Evolutionary conservation across 208 protist genomes (phyloP), one percentile per base, ranked within the genome.

Genomic region (Trypanosoma melophagium): DNA sequence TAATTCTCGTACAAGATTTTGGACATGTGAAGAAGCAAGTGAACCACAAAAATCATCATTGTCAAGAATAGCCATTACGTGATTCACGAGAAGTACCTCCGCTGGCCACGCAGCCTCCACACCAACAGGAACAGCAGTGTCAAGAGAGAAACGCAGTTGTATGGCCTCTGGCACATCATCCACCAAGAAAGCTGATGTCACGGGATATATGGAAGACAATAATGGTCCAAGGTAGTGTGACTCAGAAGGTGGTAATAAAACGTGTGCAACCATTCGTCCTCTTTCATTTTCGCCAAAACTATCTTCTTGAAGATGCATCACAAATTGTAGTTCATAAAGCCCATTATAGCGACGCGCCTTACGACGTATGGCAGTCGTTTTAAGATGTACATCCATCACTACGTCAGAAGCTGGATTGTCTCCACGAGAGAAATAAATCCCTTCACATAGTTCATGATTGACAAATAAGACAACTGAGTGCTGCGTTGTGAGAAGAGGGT

Each of bases 81-180:
- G 81, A 65, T 91, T 79, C 53, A 80, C 86, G 64, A 94, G 71
- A 42, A 91, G 75, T 66, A 90, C 76, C 66, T 89, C 85, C 7
- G 71, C 73, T 57, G 81, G 81, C 54, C 53, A 76, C 1, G 84
- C 84, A 1, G 84, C 31, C 5, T 52, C 40, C 19, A 70, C 16
- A 55, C 60, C 52, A 13, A 24, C 9, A 22, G 64, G 60, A 8
- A 81, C 24, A 53, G 69, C 80, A 12, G 12, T n/a, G 41, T 93
- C 83, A 8, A 71, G 35, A 28, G 67, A 55, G n/a, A 90, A 66
- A 3, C 73, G 25, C 0, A 93, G 2, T 38, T 64, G 44, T 35
- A 90, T 21, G 2, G 31, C 59, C 16, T 66, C 0, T 44, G 87
- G 84, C 7, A 86, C 56, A 1, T 73, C 51, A 12, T 59, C 55